These are phyloP conservation scores for Syzygium syzygioides DNA, from an alignment of 441 rosid species.

Conservation along the genomic window DNA sequence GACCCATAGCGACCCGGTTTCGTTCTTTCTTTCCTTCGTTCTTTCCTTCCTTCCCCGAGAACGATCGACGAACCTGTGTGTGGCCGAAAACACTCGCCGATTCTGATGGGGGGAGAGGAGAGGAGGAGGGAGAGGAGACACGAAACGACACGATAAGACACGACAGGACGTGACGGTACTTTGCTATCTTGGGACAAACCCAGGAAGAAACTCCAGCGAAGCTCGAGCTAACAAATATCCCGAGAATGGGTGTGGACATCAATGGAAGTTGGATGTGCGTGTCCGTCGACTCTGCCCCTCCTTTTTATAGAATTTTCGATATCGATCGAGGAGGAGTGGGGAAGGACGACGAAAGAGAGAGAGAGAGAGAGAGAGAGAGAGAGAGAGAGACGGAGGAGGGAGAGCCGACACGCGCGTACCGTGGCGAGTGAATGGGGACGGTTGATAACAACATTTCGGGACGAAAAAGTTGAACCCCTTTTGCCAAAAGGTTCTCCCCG, in stretches of 20 bases:
- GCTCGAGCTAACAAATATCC: neutral
- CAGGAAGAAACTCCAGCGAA: neutral
- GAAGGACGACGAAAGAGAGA: neutral
- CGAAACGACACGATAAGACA: too few relatives aligned
- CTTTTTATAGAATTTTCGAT: neutral
- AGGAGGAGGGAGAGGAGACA: too few relatives aligned
- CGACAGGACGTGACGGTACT: neutral
- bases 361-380: too few relatives aligned
- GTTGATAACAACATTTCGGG: neutral
- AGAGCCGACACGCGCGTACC: neutral
- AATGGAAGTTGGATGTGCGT: neutral
- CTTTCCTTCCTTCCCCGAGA: neutral
- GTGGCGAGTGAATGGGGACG: neutral
- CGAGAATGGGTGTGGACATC: neutral
- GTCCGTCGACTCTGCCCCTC: neutral
- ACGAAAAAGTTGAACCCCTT: neutral
- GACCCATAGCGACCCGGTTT: neutral
- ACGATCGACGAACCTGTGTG: neutral
- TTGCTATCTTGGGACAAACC: neutral
- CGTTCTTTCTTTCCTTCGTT: neutral
- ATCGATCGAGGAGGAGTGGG: neutral
- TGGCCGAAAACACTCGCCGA: neutral
- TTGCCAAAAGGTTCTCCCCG: neutral
- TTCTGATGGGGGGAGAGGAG: neutral
- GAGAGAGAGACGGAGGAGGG: neutral